Base-by-base conservation (phyloP, 345 rosid species). In the Adansonia digitata region DNA sequence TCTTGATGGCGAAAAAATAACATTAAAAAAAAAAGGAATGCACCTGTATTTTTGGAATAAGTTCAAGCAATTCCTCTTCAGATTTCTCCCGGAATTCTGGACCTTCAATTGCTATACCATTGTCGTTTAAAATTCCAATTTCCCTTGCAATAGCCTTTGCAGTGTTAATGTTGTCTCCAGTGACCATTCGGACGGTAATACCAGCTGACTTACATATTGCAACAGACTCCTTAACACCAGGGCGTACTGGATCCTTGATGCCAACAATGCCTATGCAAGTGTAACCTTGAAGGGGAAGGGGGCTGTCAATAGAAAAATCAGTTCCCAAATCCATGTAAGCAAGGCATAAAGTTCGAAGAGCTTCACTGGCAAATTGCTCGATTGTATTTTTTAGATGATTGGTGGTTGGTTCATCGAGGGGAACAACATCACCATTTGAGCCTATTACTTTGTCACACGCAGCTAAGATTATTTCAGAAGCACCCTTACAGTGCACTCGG, bases 281-380 rank as follows among this genome's bases (percentile, higher is more conserved):
- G 83, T 84, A 83, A 40, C 90, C 92, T 56, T 74, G 71, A 55
- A 69, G 72, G 31, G 98, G 97, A 78, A 92, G 84, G 43, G 88
- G 71, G 66, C 63, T 81, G 68, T 83, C 82, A 67, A 79, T 70
- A 65, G 92, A 84, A 81, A 85, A 88, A 35, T 83, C 88, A 75
- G 75, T 82, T 78, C 88, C 91, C 17, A 88, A 55, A 24, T 94
- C 97, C 81, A 83, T 31, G 80, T 86, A 92, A 72, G 94, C 95
- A 14, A 94, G 91, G 86, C 98, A 94, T 75, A 94, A 88, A 71
- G 98, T 92, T 82, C 98, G 91, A 59, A 94, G 95, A 74, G 97
- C 91, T 85, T 92, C 98, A 80, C 84, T 78, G 52, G 98, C 97
- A 87, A 94, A 94, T 68, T 75, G 70, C 77, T 92, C 94, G 5